phyloP scores from a whole-genome alignment of 495 filamentous ascomycete species.

The Lasiosphaeria hispida region DNA sequence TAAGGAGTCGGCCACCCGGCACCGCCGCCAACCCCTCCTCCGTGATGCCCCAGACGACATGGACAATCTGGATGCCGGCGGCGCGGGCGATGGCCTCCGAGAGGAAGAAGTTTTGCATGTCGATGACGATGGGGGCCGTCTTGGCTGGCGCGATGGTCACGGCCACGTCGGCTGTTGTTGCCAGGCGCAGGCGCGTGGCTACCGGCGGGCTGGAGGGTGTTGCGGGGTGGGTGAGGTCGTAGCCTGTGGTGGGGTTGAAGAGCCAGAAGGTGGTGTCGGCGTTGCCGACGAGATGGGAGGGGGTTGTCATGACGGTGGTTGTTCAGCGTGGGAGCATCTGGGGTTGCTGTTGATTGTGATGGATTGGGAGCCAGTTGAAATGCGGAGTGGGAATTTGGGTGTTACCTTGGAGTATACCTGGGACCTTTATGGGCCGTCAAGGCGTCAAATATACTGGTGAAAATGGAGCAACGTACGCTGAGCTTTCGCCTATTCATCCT shows the following conservation, averaged over 20 bases:
- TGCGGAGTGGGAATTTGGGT: too few species aligned
- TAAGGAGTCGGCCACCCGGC: neutral
- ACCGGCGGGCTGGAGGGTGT: neutral
- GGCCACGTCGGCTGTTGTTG: neutral
- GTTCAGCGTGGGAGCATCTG: too few species aligned
- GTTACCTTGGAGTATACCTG: too few species aligned
- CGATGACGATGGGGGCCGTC: slow-evolving; percentile 5
- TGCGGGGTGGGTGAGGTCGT: slow-evolving; percentile 2
- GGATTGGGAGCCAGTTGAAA: too few species aligned
- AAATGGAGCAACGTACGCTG: too few species aligned
- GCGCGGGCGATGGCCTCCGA: neutral
- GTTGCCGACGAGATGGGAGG: neutral
- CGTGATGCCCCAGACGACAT: slow-evolving; percentile 3
- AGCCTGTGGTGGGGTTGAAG: slow-evolving; percentile 1
- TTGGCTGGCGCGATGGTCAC: neutral
- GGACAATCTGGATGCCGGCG: slow-evolving; percentile 2
- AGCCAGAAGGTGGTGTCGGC: slow-evolving; percentile 7
- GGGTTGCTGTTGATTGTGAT: too few species aligned
- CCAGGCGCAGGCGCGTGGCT: neutral
- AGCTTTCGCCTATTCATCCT: too few species aligned
- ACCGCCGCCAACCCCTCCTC: neutral
- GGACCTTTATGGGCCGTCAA: too few species aligned
- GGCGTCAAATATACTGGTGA: too few species aligned
- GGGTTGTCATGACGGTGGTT: too few species aligned
- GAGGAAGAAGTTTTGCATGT: slow-evolving; percentile 14